A percentile compares a stretch with the other conserved stretches of the same genome.
Evolutionary conservation across 2,329 filamentous ascomycete genomes (phyloP).

Genomic region (Amauroascus verrucosus): DNA sequence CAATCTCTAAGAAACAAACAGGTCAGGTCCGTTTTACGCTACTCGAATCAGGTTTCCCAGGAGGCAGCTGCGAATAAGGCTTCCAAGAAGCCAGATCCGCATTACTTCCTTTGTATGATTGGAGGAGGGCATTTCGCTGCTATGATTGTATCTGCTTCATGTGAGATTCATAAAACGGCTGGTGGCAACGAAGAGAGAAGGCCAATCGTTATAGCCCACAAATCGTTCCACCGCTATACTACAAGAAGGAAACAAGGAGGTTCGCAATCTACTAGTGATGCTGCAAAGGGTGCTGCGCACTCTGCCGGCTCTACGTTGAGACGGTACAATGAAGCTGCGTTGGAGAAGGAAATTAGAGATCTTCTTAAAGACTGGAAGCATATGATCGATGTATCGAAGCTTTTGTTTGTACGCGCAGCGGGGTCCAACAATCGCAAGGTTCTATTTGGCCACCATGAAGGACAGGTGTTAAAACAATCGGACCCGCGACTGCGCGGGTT

Average conservation of each 20-base stretch:
- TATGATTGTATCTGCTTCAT: constrained; percentile 84
- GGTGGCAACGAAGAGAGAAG: constrained; percentile 68
- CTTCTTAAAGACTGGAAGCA: constrained; percentile 75
- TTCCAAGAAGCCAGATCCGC: constrained; percentile 57
- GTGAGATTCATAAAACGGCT: constrained; percentile 61
- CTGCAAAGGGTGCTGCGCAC: constrained; percentile 85
- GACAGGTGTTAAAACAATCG: constrained; percentile 66
- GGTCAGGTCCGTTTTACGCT: constrained; percentile 48
- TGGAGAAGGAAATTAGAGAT: constrained; percentile 76
- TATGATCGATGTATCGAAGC: constrained; percentile 71
- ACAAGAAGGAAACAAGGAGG: constrained; percentile 94
- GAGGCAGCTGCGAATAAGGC: constrained; percentile 45
- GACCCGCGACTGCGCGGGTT: constrained; percentile 77
- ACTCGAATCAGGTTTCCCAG: constrained; percentile 28
- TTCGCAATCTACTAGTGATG: constrained; percentile 85
- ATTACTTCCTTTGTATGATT: constrained; percentile 97
- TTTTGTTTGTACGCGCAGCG: constrained; percentile 82
- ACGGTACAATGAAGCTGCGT: constrained; percentile 85
- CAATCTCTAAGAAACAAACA: constrained; percentile 68
- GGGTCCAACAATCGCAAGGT: constrained; percentile 78
- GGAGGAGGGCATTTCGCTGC: constrained; percentile 95
- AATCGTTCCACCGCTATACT: constrained; percentile 96
- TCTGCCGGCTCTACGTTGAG: constrained; percentile 84
- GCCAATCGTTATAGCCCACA: constrained; percentile 82
- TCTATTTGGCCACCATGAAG: constrained; percentile 83